Base-by-base conservation (phyloP, 768 basidiomycete species). In the Aureoboletus auriporus region DNA sequence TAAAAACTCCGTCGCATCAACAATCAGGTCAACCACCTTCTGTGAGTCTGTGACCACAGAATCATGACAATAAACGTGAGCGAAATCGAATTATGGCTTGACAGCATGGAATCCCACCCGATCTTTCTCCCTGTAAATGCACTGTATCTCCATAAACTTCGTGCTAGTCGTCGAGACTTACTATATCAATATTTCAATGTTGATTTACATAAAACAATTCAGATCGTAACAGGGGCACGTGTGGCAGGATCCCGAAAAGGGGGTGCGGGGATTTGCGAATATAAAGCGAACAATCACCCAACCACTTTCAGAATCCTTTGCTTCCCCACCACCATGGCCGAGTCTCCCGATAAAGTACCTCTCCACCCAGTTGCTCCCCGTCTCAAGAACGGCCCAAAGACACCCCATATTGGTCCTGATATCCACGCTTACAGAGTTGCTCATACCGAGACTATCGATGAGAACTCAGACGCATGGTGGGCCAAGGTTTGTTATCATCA, bases 391-490 rank as follows among this genome's bases (percentile, higher is more conserved):
- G 83, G 82, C 9, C 61, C 64, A 39, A 86, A 85, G 65, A 78
- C 58, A 26, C 89, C 89, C 3, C 91, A 95, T 65, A 60, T 97
- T 23, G 87, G 85, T 0, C 91, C 92, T 14, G 74, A 86, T 65
- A 77, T 85, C 57, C 67, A 83, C n/a, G 84, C 84, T 12, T 95
- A 95, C 71, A 72, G 69, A 51, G 63, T 66, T 7, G 77, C 77
- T 20, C 91, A 94, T 68, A 69, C 72, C 6, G 68, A 80, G 65
- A 89, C 90, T 11, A 61, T 95, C 28, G 93, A 90, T 20, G 73
- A 80, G 46, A 78, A 80, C 56, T 83, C 81, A 12, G 93, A 97
- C 60, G 73, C 75, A 52, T 97, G 89, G 89, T 97, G 93, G 93
- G 80, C 79, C 37, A 81, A 86, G 77, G 90, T 85, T 33, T n/a